These are phyloP conservation scores for Golubevia pallescens DNA, from an alignment of 1,284 basidiomycete genomes.

Conservation along the genomic window DNA sequence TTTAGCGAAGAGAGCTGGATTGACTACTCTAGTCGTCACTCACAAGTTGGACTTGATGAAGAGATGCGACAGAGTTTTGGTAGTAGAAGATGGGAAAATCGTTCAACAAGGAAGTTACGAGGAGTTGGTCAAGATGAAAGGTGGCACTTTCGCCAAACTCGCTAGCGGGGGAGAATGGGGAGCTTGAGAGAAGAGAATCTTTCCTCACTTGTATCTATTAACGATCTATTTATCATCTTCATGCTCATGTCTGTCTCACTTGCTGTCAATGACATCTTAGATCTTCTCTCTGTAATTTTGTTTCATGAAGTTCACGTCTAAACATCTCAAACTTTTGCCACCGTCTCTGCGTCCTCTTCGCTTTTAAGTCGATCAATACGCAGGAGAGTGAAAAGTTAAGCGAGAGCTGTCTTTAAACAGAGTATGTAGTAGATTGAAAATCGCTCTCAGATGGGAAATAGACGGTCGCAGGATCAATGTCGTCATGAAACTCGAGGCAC, in stretches of 20 bases:
- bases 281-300: too few relatives aligned
- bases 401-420: too few relatives aligned
- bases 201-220: background rate
- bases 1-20: conserved; percentile 70
- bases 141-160: background rate
- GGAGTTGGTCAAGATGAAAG: background rate
- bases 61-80: conserved; percentile 86
- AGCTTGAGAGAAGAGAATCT: background rate
- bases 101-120: conserved; percentile 81
- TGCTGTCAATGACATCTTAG: too few relatives aligned
- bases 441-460: too few relatives aligned
- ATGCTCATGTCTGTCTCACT: background rate
- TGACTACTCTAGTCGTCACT: conserved; percentile 88
- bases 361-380: too few relatives aligned
- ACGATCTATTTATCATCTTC: background rate
- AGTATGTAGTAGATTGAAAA: too few relatives aligned
- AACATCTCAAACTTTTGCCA: too few relatives aligned
- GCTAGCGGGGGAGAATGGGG: background rate
- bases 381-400: too few relatives aligned
- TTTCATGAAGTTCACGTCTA: too few relatives aligned
- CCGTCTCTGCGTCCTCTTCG: too few relatives aligned
- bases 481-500: too few relatives aligned
- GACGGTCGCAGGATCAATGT: too few relatives aligned
- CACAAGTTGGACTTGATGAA: conserved; percentile 91
- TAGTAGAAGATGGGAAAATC: conserved; percentile 78